phyloP scores from a whole-genome alignment of 2,329 filamentous ascomycete species.

The Fusarium sp. region DNA sequence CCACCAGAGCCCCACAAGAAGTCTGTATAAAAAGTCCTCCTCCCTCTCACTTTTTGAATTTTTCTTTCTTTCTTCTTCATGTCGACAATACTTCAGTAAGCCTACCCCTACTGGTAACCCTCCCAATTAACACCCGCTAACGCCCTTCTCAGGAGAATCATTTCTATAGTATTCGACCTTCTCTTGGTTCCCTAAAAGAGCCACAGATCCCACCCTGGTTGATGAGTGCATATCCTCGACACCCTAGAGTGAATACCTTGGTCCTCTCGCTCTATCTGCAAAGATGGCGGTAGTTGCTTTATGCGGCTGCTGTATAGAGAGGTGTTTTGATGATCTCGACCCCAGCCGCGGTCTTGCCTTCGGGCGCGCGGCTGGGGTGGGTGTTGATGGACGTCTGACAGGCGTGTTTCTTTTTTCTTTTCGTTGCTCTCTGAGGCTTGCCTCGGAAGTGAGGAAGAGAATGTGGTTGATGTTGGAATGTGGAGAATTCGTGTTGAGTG shows the following conservation, averaged over 20 bases:
- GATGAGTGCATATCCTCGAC: slow-evolving; percentile 76
- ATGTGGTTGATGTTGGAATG: too few relatives aligned
- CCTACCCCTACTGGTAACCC: slow-evolving; percentile 30
- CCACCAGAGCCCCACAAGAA: neutral
- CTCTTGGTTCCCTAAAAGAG: slow-evolving; percentile 93
- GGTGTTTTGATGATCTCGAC: slow-evolving; percentile 92
- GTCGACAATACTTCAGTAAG: slow-evolving; percentile 72
- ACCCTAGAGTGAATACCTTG: slow-evolving; percentile 52
- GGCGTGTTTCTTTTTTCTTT: slow-evolving; percentile 65
- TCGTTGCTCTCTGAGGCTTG: slow-evolving; percentile 62
- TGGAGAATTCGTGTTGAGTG: too few relatives aligned
- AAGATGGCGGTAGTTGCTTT: slow-evolving; percentile 64
- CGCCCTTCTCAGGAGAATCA: slow-evolving; percentile 72
- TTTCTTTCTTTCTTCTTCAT: slow-evolving; percentile 64
- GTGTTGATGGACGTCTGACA: slow-evolving; percentile 92
- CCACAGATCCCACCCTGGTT: slow-evolving; percentile 80
- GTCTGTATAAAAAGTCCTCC: neutral
- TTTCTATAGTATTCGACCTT: slow-evolving; percentile 97
- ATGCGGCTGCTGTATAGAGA: slow-evolving; percentile 75
- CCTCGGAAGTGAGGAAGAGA: slow-evolving; percentile 64
- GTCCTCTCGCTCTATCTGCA: slow-evolving; percentile 47
- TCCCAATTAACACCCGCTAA: neutral
- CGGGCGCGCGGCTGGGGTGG: slow-evolving; percentile 82
- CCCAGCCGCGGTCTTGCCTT: slow-evolving; percentile 76
- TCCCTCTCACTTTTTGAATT: slow-evolving; percentile 39